A percentile compares a stretch with the other conserved stretches of the same genome.
Conservation (phyloP, 768 basidiomycete genomes). For the Boletus barrowsii region DNA sequence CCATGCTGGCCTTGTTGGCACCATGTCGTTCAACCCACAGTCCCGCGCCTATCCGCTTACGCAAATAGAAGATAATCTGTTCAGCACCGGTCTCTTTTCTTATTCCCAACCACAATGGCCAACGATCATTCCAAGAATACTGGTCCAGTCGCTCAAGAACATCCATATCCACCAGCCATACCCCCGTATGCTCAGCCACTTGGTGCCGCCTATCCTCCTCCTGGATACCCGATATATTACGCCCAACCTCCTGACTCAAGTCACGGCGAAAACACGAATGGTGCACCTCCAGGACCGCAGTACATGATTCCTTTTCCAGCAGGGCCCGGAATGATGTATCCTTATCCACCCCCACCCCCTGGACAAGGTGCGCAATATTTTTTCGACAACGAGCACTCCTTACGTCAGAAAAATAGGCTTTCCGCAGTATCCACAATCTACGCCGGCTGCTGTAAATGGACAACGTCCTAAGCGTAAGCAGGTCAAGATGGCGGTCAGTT, state of each 20-base stretch:
- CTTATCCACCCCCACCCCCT: slow-evolving; percentile 38
- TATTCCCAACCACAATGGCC: slow-evolving; percentile 25
- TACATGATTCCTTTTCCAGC: slow-evolving; percentile 39
- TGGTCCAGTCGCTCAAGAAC: slow-evolving; percentile 36
- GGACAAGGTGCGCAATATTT: slow-evolving; percentile 33
- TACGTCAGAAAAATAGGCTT: slow-evolving; percentile 27
- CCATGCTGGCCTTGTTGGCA: slow-evolving; percentile 8
- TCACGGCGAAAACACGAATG: slow-evolving; percentile 34
- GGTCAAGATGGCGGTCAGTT: slow-evolving; percentile 57
- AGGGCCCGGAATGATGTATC: slow-evolving; percentile 43
- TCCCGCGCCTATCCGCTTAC: slow-evolving; percentile 32
- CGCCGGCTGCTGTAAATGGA: slow-evolving; percentile 22
- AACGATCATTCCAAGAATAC: slow-evolving; percentile 35
- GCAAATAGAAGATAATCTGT: slow-evolving; percentile 27
- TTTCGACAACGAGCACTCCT: neutral
- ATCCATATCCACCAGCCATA: slow-evolving; percentile 26
- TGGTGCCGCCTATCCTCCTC: slow-evolving; percentile 29
- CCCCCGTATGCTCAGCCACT: slow-evolving; percentile 28
- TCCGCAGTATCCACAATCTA: slow-evolving; percentile 29
- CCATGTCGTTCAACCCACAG: slow-evolving; percentile 20
- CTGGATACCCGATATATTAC: slow-evolving; percentile 34
- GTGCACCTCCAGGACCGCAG: slow-evolving; percentile 27
- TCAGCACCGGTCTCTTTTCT: slow-evolving; percentile 25
- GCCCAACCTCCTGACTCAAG: slow-evolving; percentile 27
- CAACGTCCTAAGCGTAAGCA: slow-evolving; percentile 47